Conservation (phyloP, 75 land plant genomes). For the Sequoiadendron giganteum region DNA sequence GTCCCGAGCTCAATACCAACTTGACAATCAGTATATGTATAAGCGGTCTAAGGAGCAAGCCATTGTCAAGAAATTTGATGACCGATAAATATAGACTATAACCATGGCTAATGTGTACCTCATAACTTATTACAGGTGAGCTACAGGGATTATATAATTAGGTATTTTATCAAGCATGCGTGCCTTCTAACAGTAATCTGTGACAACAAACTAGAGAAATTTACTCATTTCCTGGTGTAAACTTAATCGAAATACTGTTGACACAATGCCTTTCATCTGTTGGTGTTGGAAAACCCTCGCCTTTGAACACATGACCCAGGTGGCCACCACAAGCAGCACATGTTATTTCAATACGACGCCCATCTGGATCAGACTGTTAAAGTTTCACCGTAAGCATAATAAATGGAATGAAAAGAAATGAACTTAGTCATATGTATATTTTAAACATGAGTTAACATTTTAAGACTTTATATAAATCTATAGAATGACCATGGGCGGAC, state of each 20-base stretch:
- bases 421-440: neutral
- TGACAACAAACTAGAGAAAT: neutral
- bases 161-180: neutral
- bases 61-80: neutral
- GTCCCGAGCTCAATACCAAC: neutral
- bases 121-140: neutral
- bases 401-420: neutral
- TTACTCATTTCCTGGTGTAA: constrained; percentile 46
- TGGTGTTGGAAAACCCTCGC: constrained; percentile 84
- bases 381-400: neutral
- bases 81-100: neutral
- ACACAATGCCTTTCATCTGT: constrained; percentile 98
- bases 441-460: neutral
- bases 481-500: neutral
- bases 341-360: constrained; percentile 85
- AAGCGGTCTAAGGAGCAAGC: neutral
- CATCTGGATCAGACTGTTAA: constrained; percentile 88
- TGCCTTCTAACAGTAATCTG: neutral
- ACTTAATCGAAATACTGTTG: constrained; percentile 91
- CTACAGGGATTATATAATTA: neutral
- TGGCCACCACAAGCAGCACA: constrained; percentile 99
- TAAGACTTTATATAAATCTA: neutral
- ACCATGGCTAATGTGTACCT: neutral
- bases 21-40: neutral
- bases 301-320: constrained; percentile 95